Evolutionary conservation across 805 yeast genomes (phyloP).

Genomic region (Debaryomyces castellii): DNA sequence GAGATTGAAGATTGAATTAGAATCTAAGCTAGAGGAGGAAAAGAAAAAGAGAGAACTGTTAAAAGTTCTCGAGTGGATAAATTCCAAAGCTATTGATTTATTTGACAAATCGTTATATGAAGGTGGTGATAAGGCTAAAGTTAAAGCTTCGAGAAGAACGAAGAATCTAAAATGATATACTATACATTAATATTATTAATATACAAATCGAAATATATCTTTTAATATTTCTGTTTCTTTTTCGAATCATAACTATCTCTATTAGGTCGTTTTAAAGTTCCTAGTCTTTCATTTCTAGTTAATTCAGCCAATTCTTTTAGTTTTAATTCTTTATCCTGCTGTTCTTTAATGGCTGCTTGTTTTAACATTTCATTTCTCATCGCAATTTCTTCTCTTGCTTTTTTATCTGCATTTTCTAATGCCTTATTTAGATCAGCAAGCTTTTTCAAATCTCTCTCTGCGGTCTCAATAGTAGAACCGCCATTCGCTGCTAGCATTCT

Average conservation of each 20-base stretch:
- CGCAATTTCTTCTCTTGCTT: constrained; percentile 27
- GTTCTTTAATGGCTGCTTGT: constrained; percentile 22
- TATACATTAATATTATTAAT: neutral
- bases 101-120: constrained; percentile 56
- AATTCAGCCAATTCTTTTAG: constrained; percentile 28
- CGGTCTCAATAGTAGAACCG: constrained; percentile 16
- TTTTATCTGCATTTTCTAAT: constrained; percentile 57
- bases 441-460: constrained; percentile 39
- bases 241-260: constrained; percentile 2
- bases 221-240: constrained; percentile 11
- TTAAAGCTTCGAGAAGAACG: constrained; percentile 13
- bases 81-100: constrained; percentile 52
- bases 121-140: constrained; percentile 43
- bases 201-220: neutral
- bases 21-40: constrained; percentile 29
- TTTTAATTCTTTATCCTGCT: constrained; percentile 27
- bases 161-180: constrained; percentile 8
- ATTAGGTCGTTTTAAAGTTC: constrained; percentile 7
- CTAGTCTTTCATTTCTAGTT: constrained; percentile 19
- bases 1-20: constrained; percentile 22
- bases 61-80: constrained; percentile 61
- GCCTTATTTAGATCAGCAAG: constrained; percentile 70
- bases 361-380: constrained; percentile 25
- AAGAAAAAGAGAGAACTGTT: constrained; percentile 40
- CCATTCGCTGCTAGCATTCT: constrained; percentile 56